phyloP scores from a whole-genome alignment of 768 basidiomycete species.

The Termitomyces sp. region DNA sequence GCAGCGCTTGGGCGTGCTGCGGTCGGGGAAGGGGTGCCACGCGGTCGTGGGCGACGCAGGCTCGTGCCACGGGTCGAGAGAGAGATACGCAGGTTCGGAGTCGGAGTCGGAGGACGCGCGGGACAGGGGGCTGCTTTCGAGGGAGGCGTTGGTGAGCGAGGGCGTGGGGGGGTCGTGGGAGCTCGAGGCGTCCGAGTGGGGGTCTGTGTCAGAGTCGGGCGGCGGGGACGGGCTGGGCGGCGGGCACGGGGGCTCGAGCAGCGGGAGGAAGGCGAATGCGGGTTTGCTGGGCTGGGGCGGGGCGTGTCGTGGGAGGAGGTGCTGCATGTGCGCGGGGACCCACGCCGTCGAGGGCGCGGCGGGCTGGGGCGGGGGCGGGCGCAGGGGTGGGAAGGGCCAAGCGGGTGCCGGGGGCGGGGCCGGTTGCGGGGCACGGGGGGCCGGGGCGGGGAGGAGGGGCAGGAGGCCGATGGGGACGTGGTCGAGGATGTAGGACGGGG shows the following conservation, averaged over 20 bases:
- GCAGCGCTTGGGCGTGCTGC: background rate
- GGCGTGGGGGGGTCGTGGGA: conserved; percentile 30
- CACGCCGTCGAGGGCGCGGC: conserved; percentile 9
- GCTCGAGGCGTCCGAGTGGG: no score
- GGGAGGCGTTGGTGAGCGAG: conserved; percentile 29
- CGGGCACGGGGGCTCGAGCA: conserved; percentile 30
- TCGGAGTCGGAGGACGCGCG: conserved; percentile 26
- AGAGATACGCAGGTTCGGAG: conserved; percentile 25
- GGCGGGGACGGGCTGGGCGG: conserved; percentile 14
- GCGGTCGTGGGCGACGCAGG: background rate
- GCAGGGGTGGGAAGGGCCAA: background rate
- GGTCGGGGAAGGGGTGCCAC: conserved; percentile 6
- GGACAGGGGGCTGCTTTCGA: conserved; percentile 30
- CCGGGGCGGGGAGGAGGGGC: conserved; percentile 40
- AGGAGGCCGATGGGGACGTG: conserved; percentile 61
- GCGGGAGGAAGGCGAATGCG: conserved; percentile 29
- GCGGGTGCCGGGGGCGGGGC: conserved; percentile 7
- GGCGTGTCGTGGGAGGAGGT: conserved; percentile 20
- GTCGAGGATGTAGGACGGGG: conserved; percentile 35
- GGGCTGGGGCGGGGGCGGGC: background rate
- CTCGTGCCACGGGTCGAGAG: conserved; percentile 12
- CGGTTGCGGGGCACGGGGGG: background rate
- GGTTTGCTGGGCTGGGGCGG: conserved; percentile 21
- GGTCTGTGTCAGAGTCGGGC: no score
- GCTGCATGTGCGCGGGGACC: conserved; percentile 23